Percentiles rank a stretch among this genome's conserved stretches.
Evolutionary conservation across 305 asterid species (phyloP).

Genomic region (Stenogyne calaminthoides): DNA sequence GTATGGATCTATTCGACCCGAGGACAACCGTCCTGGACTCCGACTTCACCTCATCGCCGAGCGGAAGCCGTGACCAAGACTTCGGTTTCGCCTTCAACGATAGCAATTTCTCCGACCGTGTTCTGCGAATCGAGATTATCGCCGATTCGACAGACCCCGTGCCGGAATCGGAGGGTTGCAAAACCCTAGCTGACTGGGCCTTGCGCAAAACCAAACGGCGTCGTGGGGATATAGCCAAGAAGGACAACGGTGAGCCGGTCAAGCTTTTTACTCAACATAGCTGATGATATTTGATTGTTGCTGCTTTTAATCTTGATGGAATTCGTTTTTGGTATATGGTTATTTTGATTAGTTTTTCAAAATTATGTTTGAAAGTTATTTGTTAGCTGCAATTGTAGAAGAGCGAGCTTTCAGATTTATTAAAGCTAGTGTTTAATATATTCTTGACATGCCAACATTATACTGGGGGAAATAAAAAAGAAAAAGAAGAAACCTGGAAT

Average conservation of each 20-base stretch:
- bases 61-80: conserved; percentile 53
- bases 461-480: background rate
- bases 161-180: conserved; percentile 50
- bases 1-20: conserved; percentile 94
- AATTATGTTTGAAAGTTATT: background rate
- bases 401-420: background rate
- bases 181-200: conserved; percentile 91
- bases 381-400: background rate
- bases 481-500: background rate
- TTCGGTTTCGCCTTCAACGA: conserved; percentile 95
- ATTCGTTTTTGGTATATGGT: conserved; percentile 18
- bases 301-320: background rate
- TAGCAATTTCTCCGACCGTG: conserved; percentile 87
- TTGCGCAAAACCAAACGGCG: conserved; percentile 84
- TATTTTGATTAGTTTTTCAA: background rate
- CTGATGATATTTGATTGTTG: conserved; percentile 18
- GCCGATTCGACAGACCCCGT: conserved; percentile 55
- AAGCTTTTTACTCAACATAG: conserved; percentile 20
- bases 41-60: conserved; percentile 44
- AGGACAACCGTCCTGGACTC: conserved; percentile 73
- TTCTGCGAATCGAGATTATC: conserved; percentile 79
- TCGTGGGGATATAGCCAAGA: conserved; percentile 60
- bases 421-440: background rate
- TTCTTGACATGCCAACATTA: background rate
- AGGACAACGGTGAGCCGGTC: conserved; percentile 58